A percentile compares a stretch with the other conserved stretches of the same genome.
Conservation (phyloP, 441 rosid species). For the Brassica balearica region DNA sequence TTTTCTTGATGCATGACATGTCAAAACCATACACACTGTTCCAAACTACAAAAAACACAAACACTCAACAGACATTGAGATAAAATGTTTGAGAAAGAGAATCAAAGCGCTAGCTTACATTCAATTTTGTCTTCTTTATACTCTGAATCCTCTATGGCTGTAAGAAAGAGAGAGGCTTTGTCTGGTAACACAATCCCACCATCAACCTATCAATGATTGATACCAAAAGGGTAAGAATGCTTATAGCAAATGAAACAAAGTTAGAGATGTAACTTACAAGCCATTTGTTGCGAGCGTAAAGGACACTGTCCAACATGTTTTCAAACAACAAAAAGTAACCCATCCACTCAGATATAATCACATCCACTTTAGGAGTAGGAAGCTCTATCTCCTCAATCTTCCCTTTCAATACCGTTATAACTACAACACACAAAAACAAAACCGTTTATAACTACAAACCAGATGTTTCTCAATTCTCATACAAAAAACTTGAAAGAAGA, state of each 20-base stretch:
- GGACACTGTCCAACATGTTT: slow-evolving; percentile 91
- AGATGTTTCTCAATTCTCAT: not conserved
- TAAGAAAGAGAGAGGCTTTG: slow-evolving; percentile 86
- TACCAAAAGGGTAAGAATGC: slow-evolving; percentile 7
- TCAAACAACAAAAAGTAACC: slow-evolving; percentile 96
- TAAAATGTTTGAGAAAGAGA: not conserved
- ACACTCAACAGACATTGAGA: not conserved
- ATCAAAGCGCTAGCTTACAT: slow-evolving; percentile 62
- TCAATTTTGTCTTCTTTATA: slow-evolving; percentile 97
- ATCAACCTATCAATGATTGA: slow-evolving; percentile 52
- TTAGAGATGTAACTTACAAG: slow-evolving; percentile 68
- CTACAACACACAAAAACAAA: slow-evolving; percentile 49
- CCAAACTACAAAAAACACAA: slow-evolving; percentile 67
- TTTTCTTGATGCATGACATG: slow-evolving; percentile 99
- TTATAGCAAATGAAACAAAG: not conserved
- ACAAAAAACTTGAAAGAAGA: not conserved
- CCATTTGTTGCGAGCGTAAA: slow-evolving; percentile 98
- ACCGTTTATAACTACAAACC: not conserved
- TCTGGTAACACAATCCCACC: slow-evolving; percentile 93
- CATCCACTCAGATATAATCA: slow-evolving; percentile 99
- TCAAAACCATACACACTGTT: slow-evolving; percentile 93
- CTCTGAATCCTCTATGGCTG: slow-evolving; percentile 97
- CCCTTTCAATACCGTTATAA: slow-evolving; percentile 94
- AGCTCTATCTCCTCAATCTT: slow-evolving; percentile 97
- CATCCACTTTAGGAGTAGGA: slow-evolving; percentile 87